Percentiles rank a stretch among this genome's conserved stretches.
phyloP scores from a whole-genome alignment of 805 yeast species.

The Candida peoriensis region DNA sequence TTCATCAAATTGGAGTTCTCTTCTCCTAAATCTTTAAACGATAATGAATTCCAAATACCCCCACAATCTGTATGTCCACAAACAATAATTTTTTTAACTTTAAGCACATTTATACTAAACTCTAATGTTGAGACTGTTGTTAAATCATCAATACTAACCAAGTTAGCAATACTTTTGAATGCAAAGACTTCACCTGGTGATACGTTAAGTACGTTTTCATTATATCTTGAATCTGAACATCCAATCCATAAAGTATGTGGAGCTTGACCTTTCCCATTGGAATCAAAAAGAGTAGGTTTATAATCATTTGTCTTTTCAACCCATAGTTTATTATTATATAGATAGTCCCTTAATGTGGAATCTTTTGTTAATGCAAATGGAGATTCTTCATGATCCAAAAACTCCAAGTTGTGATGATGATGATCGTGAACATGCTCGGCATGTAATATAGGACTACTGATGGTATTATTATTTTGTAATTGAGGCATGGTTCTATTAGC shows the following conservation, averaged over 20 bases:
- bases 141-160: slow-evolving; percentile 61
- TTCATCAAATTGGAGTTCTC: slow-evolving; percentile 32
- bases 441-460: no score
- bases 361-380: slow-evolving; percentile 36
- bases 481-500: no score
- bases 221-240: slow-evolving; percentile 87
- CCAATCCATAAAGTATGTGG: slow-evolving; percentile 95
- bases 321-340: slow-evolving; percentile 41
- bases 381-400: slow-evolving; percentile 14
- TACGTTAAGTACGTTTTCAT: slow-evolving; percentile 71
- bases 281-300: slow-evolving; percentile 22
- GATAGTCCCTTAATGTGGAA: slow-evolving; percentile 43
- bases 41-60: slow-evolving; percentile 78
- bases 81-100: slow-evolving; percentile 74
- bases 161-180: slow-evolving; percentile 83
- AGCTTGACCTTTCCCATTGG: slow-evolving; percentile 75
- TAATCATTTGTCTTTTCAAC: slow-evolving; percentile 33
- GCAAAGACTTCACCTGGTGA: slow-evolving; percentile 90
- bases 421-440: no score
- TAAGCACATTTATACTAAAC: slow-evolving; percentile 79
- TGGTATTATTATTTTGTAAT: no score
- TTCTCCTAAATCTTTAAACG: slow-evolving; percentile 59
- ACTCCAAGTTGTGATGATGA: no score
- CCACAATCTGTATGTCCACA: slow-evolving; percentile 98
- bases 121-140: slow-evolving; percentile 76